These are phyloP conservation scores for Yamadazyma mexicana DNA, from an alignment of 1,139 yeast species.

Conservation along the genomic window DNA sequence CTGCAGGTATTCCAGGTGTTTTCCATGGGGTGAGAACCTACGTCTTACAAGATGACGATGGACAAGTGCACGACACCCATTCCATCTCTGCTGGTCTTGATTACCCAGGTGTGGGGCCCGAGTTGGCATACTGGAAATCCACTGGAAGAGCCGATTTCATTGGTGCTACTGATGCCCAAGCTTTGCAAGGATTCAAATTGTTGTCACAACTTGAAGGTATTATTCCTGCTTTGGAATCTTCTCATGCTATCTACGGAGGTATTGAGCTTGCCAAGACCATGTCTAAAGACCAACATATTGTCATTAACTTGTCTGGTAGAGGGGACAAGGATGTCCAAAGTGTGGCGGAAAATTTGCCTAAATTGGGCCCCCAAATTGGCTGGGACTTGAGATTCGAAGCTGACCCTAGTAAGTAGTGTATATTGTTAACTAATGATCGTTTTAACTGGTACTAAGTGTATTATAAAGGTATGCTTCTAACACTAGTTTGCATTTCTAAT, in stretches of 20 bases:
- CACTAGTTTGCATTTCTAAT: too few relatives aligned
- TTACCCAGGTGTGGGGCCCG: conserved; percentile 99
- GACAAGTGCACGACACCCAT: conserved; percentile 97
- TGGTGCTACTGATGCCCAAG: conserved; percentile 91
- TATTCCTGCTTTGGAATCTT: conserved; percentile 95
- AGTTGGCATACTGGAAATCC: conserved; percentile 91
- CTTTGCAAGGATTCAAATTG: conserved; percentile 83
- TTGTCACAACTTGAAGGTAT: conserved; percentile 95
- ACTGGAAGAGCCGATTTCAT: conserved; percentile 88
- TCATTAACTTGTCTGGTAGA: conserved; percentile 93
- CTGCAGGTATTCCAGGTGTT: conserved; percentile 94
- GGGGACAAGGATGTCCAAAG: conserved; percentile 99
- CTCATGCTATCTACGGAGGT: conserved; percentile 95
- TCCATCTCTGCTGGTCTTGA: conserved; percentile 98
- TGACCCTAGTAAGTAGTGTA: conserved; percentile 38
- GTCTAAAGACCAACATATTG: conserved; percentile 74
- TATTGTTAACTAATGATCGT: neutral
- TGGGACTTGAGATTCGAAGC: conserved; percentile 94
- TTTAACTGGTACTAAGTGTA: too few relatives aligned
- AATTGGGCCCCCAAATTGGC: conserved; percentile 82
- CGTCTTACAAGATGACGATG: conserved; percentile 86
- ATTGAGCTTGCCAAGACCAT: conserved; percentile 83
- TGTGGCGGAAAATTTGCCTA: conserved; percentile 92
- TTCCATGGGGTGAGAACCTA: conserved; percentile 97
- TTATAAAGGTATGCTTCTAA: too few relatives aligned